Evolutionary conservation across 2,329 filamentous ascomycete genomes (phyloP).

Genomic region (Anthostomella pinea): DNA sequence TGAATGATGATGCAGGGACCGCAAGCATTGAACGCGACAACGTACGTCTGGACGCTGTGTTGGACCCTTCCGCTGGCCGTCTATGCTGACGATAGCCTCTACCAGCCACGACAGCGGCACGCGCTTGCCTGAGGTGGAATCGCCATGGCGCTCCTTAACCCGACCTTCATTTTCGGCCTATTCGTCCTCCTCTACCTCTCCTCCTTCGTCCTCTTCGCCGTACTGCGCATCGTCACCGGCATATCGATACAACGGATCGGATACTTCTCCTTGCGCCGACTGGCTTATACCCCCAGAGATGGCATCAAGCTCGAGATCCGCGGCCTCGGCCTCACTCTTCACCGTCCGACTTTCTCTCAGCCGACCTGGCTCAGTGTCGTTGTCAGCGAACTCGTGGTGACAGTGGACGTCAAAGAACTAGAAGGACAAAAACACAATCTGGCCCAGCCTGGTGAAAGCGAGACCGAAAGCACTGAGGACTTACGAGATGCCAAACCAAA

Average conservation of each 20-base stretch:
- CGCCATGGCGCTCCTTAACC: constrained; percentile 64
- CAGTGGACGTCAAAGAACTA: constrained; percentile 70
- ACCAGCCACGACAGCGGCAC: constrained; percentile 25
- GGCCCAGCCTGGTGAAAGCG: constrained; percentile 29
- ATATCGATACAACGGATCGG: constrained; percentile 94
- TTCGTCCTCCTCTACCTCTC: constrained; percentile 83
- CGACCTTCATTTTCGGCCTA: constrained; percentile 83
- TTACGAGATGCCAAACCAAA: constrained; percentile 16
- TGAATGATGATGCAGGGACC: constrained; percentile 27
- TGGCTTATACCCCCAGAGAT: constrained; percentile 86
- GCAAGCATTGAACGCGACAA: constrained; percentile 18
- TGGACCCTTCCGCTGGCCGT: neutral
- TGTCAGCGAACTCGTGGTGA: constrained; percentile 79
- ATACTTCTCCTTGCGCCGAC: constrained; percentile 84
- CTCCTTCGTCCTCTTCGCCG: constrained; percentile 89
- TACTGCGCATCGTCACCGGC: constrained; percentile 87
- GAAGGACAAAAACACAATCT: constrained; percentile 45
- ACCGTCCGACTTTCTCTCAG: constrained; percentile 93
- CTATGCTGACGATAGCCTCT: constrained; percentile 9
- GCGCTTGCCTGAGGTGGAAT: constrained; percentile 26
- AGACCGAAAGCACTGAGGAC: constrained; percentile 22
- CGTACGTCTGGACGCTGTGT: constrained; percentile 18
- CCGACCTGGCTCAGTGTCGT: constrained; percentile 95
- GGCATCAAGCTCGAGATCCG: constrained; percentile 87
- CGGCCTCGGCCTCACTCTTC: constrained; percentile 80